Percentiles rank a stretch among this genome's conserved stretches.
Evolutionary conservation across 164 flowering plant genomes (phyloP).

Genomic region (Stephania cephalantha): DNA sequence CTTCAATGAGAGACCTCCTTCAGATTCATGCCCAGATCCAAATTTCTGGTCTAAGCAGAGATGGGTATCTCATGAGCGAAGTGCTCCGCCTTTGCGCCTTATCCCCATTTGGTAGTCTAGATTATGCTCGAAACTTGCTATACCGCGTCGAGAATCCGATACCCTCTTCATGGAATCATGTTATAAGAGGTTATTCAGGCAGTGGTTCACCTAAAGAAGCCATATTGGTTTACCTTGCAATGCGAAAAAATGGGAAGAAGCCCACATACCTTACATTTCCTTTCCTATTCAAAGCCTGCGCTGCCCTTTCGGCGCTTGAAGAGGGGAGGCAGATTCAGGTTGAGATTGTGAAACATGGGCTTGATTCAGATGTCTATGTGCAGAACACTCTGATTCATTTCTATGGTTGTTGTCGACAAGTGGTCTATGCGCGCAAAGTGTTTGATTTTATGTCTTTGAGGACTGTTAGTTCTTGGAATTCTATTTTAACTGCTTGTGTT

Average conservation of each 20-base stretch:
- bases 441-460: constrained; percentile 52
- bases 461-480: constrained; percentile 63
- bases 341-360: constrained; percentile 39
- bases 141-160: constrained; percentile 12
- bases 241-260: constrained; percentile 31
- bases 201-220: constrained; percentile 31
- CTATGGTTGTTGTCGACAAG: constrained; percentile 45
- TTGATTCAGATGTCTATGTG: constrained; percentile 42
- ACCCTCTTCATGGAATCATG: constrained; percentile 40
- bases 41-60: constrained; percentile 31
- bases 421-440: constrained; percentile 35
- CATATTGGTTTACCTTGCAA: constrained; percentile 22
- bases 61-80: constrained; percentile 21
- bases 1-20: constrained; percentile 30
- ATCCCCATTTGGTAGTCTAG: constrained; percentile 20
- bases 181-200: constrained; percentile 41
- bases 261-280: constrained; percentile 51
- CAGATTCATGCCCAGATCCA: constrained; percentile 43
- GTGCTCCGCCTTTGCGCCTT: constrained; percentile 31
- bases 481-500: constrained; percentile 39
- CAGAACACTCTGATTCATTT: constrained; percentile 47
- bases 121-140: constrained; percentile 28
- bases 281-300: constrained; percentile 49
- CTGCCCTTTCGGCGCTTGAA: constrained; percentile 23
- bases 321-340: constrained; percentile 45